Percentiles rank a stretch among this genome's conserved stretches.
These are phyloP conservation scores for Amyloporia xantha DNA, from an alignment of 768 basidiomycete species.

Conservation along the genomic window DNA sequence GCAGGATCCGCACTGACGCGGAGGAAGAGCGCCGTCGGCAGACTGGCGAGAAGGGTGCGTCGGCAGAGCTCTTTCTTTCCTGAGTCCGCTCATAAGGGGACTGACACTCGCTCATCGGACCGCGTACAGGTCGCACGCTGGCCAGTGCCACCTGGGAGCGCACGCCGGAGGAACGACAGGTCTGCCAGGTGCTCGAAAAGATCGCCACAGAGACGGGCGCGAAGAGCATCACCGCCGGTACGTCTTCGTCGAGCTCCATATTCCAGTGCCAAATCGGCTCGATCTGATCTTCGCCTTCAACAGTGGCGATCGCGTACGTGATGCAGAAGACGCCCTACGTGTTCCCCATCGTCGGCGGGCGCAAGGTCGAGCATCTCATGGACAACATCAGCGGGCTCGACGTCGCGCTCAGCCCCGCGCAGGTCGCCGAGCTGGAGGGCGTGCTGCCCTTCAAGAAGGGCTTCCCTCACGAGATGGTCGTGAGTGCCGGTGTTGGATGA, in stretches of 20 bases:
- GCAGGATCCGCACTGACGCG: constrained; percentile 33
- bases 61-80: too few species aligned
- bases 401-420: constrained; percentile 37
- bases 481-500: constrained; percentile 17
- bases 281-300: constrained; percentile 3
- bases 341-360: constrained; percentile 45
- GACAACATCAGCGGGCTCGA: constrained; percentile 46
- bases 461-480: constrained; percentile 33
- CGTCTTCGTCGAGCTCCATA: constrained; percentile 11
- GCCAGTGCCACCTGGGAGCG: constrained; percentile 36
- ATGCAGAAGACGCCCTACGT: constrained; percentile 48
- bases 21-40: constrained; percentile 28
- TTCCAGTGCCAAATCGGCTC: constrained; percentile 3
- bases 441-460: constrained; percentile 39
- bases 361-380: constrained; percentile 45
- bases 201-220: constrained; percentile 45
- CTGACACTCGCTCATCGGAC: neutral
- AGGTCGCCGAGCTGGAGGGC: constrained; percentile 40
- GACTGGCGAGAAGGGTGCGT: constrained; percentile 27
- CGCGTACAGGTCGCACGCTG: constrained; percentile 29
- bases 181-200: constrained; percentile 40
- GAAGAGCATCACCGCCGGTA: constrained; percentile 41
- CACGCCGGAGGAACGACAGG: constrained; percentile 35
- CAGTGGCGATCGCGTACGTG: constrained; percentile 49
- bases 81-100: constrained; percentile 15